These are phyloP conservation scores for Sclerotinia subarctica DNA, from an alignment of 2,329 filamentous ascomycete species.

Conservation along the genomic window DNA sequence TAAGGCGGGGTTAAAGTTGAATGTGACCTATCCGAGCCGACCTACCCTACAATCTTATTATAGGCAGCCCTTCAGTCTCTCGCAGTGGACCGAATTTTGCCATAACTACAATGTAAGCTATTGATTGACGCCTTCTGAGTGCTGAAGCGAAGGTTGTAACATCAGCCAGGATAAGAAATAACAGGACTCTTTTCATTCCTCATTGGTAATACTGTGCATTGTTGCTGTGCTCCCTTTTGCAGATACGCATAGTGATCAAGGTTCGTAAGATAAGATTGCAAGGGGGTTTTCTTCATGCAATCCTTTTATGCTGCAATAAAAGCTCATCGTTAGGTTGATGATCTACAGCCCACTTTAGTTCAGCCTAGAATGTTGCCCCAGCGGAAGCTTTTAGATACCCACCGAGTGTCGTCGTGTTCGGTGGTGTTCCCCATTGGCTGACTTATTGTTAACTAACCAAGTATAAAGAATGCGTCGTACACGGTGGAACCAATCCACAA, in stretches of 20 bases:
- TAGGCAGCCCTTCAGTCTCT: background rate
- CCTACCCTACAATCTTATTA: background rate
- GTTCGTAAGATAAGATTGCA: background rate
- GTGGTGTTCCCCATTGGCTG: background rate
- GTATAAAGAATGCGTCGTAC: background rate
- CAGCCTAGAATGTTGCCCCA: background rate
- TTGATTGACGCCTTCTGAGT: constrained; percentile 3
- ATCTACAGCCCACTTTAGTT: background rate
- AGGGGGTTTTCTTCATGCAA: background rate
- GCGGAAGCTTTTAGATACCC: background rate
- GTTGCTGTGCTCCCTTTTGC: background rate
- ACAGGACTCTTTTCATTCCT: background rate
- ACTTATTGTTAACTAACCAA: background rate
- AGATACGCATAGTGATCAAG: background rate
- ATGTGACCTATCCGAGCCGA: background rate
- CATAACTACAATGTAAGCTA: background rate
- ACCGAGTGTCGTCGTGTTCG: constrained; percentile 5
- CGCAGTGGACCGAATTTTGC: background rate
- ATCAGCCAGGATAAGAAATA: background rate
- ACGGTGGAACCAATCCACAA: background rate
- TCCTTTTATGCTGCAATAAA: background rate
- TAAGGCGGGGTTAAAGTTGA: background rate
- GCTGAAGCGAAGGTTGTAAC: constrained; percentile 10
- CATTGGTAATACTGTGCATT: background rate
- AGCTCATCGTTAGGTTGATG: background rate